A percentile compares a stretch with the other conserved stretches of the same genome.
Conservation (phyloP, 2,329 filamentous ascomycete species). For the Epichloe coenophiala region DNA sequence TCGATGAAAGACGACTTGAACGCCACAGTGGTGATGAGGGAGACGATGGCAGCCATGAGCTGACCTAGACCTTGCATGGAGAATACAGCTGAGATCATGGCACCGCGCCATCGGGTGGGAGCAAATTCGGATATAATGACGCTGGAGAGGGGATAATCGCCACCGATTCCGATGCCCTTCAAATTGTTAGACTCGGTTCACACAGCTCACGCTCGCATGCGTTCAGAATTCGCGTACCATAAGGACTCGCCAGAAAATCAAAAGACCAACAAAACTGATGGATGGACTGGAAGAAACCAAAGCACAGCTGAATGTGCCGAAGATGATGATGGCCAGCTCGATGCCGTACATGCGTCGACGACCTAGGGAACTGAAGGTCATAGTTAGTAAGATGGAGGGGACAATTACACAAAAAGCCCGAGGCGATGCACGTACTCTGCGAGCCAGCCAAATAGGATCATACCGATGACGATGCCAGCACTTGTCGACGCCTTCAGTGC, state of each 20-base stretch:
- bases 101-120: conserved; percentile 67
- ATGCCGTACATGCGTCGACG: conserved; percentile 74
- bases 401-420: background rate
- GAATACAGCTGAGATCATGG: conserved; percentile 74
- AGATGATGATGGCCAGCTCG: conserved; percentile 59
- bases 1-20: conserved; percentile 41
- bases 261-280: conserved; percentile 43
- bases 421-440: conserved; percentile 40
- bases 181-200: background rate
- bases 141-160: conserved; percentile 68
- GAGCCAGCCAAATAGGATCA: conserved; percentile 63
- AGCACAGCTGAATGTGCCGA: conserved; percentile 54
- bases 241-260: conserved; percentile 65
- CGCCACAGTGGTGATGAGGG: conserved; percentile 52
- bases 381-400: conserved; percentile 7
- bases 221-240: conserved; percentile 35
- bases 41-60: conserved; percentile 55
- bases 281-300: conserved; percentile 47
- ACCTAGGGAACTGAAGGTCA: conserved; percentile 39
- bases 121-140: conserved; percentile 80
- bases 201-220: background rate
- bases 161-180: conserved; percentile 60
- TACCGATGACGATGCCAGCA: conserved; percentile 65
- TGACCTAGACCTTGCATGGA: conserved; percentile 80
- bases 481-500: conserved; percentile 73